A percentile compares a stretch with the other conserved stretches of the same genome.
phyloP scores from a whole-genome alignment of 441 rosid species.

The Sinapis alba region DNA sequence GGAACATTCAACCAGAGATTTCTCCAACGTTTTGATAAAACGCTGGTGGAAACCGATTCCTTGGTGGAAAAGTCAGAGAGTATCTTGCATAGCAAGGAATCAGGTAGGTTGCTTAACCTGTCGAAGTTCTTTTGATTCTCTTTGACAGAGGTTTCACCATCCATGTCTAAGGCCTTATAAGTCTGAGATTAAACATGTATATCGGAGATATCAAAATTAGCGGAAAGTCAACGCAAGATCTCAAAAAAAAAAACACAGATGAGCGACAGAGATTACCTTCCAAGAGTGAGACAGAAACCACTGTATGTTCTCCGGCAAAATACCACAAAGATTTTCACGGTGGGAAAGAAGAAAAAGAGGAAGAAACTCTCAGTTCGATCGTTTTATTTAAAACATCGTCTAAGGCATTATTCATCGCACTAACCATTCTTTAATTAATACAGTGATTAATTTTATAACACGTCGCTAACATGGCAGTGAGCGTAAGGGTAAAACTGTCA shows the following conservation, averaged over 20 bases:
- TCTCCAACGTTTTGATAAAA: slow-evolving; percentile 29
- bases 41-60: slow-evolving; percentile 18
- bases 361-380: background rate
- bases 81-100: slow-evolving; percentile 28
- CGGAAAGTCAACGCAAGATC: background rate
- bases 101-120: slow-evolving; percentile 30
- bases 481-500: background rate
- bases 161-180: background rate
- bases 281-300: background rate
- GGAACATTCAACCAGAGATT: slow-evolving; percentile 28
- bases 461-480: background rate
- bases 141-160: background rate
- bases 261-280: background rate
- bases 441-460: no score
- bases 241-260: background rate
- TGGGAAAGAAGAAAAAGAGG: background rate
- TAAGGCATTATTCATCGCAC: no score
- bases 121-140: slow-evolving; percentile 18
- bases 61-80: background rate
- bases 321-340: background rate
- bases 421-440: no score
- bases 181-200: background rate
- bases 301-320: background rate
- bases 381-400: background rate
- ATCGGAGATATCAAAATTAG: background rate